Conservation (phyloP, 805 yeast species). For the Ogataea ganodermae region DNA sequence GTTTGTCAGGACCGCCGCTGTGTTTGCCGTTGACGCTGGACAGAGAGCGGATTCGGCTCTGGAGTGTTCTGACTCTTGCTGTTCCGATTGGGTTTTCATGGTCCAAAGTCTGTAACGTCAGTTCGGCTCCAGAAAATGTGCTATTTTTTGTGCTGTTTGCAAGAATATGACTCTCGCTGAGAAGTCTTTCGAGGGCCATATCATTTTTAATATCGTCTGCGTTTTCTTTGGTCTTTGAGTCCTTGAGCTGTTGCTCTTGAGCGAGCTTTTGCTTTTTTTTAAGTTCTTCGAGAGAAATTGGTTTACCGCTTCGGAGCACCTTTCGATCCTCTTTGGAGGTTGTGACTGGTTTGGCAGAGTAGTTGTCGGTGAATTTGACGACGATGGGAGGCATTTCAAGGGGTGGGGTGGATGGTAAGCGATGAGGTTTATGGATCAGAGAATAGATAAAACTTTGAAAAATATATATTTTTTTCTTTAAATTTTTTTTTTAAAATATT, state of each 20-base stretch:
- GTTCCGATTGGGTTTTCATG: constrained; percentile 67
- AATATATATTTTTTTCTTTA: neutral
- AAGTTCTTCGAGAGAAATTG: constrained; percentile 47
- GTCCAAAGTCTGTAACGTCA: constrained; percentile 63
- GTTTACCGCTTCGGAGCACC: constrained; percentile 59
- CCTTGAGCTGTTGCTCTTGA: constrained; percentile 30
- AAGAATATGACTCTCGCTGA: constrained; percentile 71
- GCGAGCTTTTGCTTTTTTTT: constrained; percentile 39
- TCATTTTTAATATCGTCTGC: constrained; percentile 66
- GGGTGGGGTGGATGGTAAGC: neutral
- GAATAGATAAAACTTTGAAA: neutral
- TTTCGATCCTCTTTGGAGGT: constrained; percentile 53
- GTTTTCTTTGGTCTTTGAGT: constrained; percentile 39
- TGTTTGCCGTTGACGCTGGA: constrained; percentile 49
- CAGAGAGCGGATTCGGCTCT: constrained; percentile 53
- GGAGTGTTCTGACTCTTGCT: constrained; percentile 64
- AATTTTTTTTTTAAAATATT: constrained; percentile 1
- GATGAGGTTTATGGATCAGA: neutral
- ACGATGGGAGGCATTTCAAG: constrained; percentile 43
- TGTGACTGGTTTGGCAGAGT: constrained; percentile 26
- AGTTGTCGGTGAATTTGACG: constrained; percentile 46
- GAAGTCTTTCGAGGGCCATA: constrained; percentile 66
- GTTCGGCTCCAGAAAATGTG: constrained; percentile 61
- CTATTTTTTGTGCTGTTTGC: constrained; percentile 38
- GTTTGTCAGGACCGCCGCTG: constrained; percentile 31